Base-by-base conservation (phyloP, 2,329 filamentous ascomycete genomes). In the Talaromyces sp. region DNA sequence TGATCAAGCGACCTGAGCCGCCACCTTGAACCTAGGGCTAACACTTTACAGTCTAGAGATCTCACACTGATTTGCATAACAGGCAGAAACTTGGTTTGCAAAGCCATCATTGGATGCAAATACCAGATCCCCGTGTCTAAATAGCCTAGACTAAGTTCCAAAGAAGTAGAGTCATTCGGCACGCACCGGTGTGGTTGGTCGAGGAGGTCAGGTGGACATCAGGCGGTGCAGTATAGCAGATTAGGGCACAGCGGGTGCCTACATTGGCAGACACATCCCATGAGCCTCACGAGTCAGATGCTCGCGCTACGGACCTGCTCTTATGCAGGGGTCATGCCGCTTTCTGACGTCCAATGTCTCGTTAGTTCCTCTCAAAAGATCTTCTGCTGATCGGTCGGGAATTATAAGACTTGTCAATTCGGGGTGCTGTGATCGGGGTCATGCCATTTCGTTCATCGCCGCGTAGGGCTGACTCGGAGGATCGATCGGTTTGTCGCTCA, bases 231-330 rank as follows among this genome's bases (percentile, higher is more conserved):
- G 4, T 16, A 28, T 9, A 28, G n/a, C 16, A n/a, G 8, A 16
- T 3, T 48, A 48, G 44, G 23, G 44, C 12, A 21, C 12, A 48
- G 31, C 50, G 31, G 31, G 50, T 35, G 50, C 50, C 25, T 52
- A 52, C 48, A 52, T 52, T 33, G 31, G n/a, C 11, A 35, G n/a
- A 8, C 16, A 48, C 12, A 5, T 23, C 50, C 50, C 50, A 54
- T 54, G 50, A 37, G 50, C 50, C 50, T 54, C 50, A 37, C 50
- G 31, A 54, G 50, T 54, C 50, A 54, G 28, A 54, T 54, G 50
- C 31, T 23, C 18, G 31, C 28, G 8, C 21, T 48, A 16, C 40
- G 11, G 9, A 28, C 25, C n/a, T 50, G 46, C 31, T 54, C 50
- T 54, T 54, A 54, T 35, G 50, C 50, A 35, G 50, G 50, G 50